Conservation (phyloP, 768 basidiomycete genomes). For the Plicaturopsis crispa region DNA sequence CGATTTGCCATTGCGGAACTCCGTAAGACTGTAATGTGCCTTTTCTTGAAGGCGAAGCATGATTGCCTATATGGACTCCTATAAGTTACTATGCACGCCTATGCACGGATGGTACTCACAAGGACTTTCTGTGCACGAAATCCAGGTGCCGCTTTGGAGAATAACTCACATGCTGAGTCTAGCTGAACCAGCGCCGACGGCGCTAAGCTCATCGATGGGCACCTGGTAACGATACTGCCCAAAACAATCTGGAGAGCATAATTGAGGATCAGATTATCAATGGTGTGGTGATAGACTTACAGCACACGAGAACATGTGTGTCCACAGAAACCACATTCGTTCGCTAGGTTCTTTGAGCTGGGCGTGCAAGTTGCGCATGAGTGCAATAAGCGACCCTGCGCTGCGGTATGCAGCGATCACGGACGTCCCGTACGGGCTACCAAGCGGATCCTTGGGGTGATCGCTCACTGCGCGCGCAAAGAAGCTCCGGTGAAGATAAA, state of each 20-base stretch:
- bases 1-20: conserved; percentile 51
- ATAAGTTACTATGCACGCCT: not conserved
- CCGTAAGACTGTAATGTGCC: conserved; percentile 57
- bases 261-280: conserved; percentile 6
- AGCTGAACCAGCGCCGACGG: conserved; percentile 68
- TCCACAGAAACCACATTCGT: conserved; percentile 51
- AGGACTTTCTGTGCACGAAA: conserved; percentile 61
- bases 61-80: conserved; percentile 36
- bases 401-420: conserved; percentile 71
- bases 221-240: conserved; percentile 70
- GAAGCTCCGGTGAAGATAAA: conserved; percentile 68
- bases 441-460: conserved; percentile 66
- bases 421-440: conserved; percentile 65
- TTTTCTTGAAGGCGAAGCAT: conserved; percentile 60
- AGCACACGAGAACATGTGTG: conserved; percentile 51
- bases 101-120: conserved; percentile 28
- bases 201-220: conserved; percentile 73
- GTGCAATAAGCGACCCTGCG: conserved; percentile 61
- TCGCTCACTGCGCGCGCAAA: conserved; percentile 69
- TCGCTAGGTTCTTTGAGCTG: conserved; percentile 58
- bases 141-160: conserved; percentile 58
- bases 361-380: conserved; percentile 61
- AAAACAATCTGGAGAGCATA: conserved; percentile 45
- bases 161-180: conserved; percentile 69
- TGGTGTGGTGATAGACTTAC: conserved; percentile 28